Percentiles rank a stretch among this genome's conserved stretches.
phyloP scores from a whole-genome alignment of 2,329 filamentous ascomycete genomes.

The Ophiocordyceps australis region DNA sequence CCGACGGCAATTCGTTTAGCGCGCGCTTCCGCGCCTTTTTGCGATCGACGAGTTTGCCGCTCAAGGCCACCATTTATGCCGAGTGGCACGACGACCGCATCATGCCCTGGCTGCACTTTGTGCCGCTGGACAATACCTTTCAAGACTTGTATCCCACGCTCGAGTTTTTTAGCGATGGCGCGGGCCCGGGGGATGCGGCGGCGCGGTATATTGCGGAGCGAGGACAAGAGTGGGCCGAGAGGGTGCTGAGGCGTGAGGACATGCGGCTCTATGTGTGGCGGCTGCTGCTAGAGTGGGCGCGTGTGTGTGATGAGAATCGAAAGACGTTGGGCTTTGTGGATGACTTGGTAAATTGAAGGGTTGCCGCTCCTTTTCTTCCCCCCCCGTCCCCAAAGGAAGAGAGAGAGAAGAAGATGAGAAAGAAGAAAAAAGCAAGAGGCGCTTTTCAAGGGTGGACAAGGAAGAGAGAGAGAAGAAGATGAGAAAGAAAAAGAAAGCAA shows the following conservation, averaged over 20 bases:
- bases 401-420: too few relatives aligned
- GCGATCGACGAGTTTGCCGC: slow-evolving; percentile 41
- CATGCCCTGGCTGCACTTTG: slow-evolving; percentile 53
- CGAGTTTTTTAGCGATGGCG: slow-evolving; percentile 43
- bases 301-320: slow-evolving; percentile 26
- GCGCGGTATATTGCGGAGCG: slow-evolving; percentile 40
- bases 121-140: slow-evolving; percentile 51
- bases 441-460: too few relatives aligned
- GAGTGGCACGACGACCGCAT: slow-evolving; percentile 62
- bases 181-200: slow-evolving; percentile 26
- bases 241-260: slow-evolving; percentile 43
- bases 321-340: slow-evolving; percentile 23
- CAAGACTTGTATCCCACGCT: slow-evolving; percentile 47
- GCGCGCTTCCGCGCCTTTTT: slow-evolving; percentile 47
- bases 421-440: too few relatives aligned
- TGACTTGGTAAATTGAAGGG: slow-evolving; percentile 13
- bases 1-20: slow-evolving; percentile 51
- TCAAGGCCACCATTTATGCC: slow-evolving; percentile 55
- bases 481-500: too few relatives aligned
- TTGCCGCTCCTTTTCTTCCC: too few relatives aligned
- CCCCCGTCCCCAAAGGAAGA: too few relatives aligned
- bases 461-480: too few relatives aligned
- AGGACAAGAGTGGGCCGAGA: slow-evolving; percentile 42
- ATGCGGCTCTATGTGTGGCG: slow-evolving; percentile 49
- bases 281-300: slow-evolving; percentile 37